phyloP scores from a whole-genome alignment of 345 rosid species.

The Eucalyptus erythrocorys region DNA sequence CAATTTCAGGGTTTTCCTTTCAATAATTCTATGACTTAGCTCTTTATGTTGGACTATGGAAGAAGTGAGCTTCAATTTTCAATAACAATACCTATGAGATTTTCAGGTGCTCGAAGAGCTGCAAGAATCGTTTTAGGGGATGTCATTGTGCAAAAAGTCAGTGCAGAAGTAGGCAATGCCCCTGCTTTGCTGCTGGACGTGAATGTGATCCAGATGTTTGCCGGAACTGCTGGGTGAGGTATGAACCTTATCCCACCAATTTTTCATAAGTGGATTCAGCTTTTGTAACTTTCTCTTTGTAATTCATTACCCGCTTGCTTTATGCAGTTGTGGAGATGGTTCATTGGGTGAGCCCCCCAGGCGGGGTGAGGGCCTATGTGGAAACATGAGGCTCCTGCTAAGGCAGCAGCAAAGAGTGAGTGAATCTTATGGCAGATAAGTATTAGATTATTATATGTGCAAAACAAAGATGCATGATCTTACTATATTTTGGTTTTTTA shows the following conservation, averaged over 20 bases:
- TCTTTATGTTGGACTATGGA: neutral
- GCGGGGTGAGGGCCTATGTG: slow-evolving; percentile 68
- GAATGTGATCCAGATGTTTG: slow-evolving; percentile 99
- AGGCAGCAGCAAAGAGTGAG: slow-evolving; percentile 75
- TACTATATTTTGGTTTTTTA: neutral
- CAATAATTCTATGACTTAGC: neutral
- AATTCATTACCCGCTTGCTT: neutral
- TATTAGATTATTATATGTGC: neutral
- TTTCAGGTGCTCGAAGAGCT: slow-evolving; percentile 90
- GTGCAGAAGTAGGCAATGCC: slow-evolving; percentile 98
- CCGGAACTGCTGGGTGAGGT: slow-evolving; percentile 84
- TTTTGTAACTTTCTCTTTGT: neutral
- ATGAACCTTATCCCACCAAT: neutral
- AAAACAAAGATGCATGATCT: neutral
- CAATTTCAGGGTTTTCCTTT: neutral
- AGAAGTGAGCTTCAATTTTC: neutral
- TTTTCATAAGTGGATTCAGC: neutral
- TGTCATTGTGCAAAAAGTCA: slow-evolving; percentile 99
- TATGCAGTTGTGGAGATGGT: slow-evolving; percentile 68
- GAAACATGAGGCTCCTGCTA: slow-evolving; percentile 77
- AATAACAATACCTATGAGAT: neutral
- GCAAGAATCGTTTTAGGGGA: slow-evolving; percentile 96
- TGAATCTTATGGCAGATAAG: neutral
- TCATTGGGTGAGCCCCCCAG: slow-evolving; percentile 56
- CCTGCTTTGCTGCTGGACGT: slow-evolving; percentile 98